phyloP scores from a whole-genome alignment of 2,329 filamentous ascomycete genomes.

The Trichophyton simii region DNA sequence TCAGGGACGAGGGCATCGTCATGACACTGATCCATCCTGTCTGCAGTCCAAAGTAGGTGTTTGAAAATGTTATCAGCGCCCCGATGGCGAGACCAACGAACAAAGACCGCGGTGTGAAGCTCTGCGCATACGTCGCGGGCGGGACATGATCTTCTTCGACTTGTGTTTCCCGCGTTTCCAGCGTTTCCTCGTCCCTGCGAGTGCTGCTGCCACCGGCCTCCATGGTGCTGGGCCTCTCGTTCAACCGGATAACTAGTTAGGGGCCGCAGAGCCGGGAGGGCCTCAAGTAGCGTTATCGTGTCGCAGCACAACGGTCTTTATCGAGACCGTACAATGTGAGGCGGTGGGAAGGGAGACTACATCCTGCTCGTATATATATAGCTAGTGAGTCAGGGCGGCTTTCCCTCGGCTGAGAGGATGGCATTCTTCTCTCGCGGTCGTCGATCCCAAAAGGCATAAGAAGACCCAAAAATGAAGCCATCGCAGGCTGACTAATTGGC shows the following conservation, averaged over 20 bases:
- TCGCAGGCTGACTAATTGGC: neutral
- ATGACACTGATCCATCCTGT: constrained; percentile 76
- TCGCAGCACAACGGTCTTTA: neutral
- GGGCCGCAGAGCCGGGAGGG: neutral
- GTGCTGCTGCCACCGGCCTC: neutral
- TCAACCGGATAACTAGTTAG: neutral
- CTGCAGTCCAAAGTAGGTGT: constrained; percentile 98
- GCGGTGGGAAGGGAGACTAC: neutral
- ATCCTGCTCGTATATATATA: neutral
- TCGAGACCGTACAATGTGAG: neutral
- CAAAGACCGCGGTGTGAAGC: constrained; percentile 76
- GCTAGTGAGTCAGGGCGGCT: too few species aligned
- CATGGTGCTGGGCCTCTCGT: neutral
- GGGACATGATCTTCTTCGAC: neutral
- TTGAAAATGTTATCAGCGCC: constrained; percentile 85
- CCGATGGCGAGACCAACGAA: constrained; percentile 71
- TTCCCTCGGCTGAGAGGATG: too few species aligned
- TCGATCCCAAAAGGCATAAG: neutral
- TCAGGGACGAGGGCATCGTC: constrained; percentile 90
- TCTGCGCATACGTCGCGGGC: constrained; percentile 30
- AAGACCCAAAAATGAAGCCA: neutral
- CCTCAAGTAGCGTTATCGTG: neutral
- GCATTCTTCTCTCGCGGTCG: neutral
- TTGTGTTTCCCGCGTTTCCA: neutral
- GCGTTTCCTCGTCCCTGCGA: neutral